These are phyloP conservation scores for Glarea lozoyensis DNA, from an alignment of 495 filamentous ascomycete genomes.

Conservation along the genomic window DNA sequence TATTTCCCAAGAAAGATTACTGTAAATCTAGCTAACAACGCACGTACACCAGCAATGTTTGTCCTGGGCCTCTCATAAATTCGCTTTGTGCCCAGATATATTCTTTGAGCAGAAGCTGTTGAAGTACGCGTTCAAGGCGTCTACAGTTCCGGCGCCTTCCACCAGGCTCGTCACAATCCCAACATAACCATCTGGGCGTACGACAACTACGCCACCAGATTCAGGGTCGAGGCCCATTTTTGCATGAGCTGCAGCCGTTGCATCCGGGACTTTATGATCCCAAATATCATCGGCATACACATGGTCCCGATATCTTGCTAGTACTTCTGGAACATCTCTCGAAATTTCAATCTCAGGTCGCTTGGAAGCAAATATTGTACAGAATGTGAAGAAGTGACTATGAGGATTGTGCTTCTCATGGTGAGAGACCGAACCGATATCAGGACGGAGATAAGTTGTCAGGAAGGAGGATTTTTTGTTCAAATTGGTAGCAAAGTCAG, in stretches of 20 bases:
- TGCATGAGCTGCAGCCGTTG: constrained; percentile 66
- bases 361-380: constrained; percentile 57
- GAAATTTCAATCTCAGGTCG: constrained; percentile 57
- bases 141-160: constrained; percentile 68
- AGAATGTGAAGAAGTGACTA: constrained; percentile 69
- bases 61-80: constrained; percentile 24
- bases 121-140: constrained; percentile 80
- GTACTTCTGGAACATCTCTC: constrained; percentile 52
- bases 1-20: too few species aligned
- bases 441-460: constrained; percentile 48
- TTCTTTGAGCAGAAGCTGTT: constrained; percentile 49
- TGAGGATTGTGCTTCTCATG: constrained; percentile 80
- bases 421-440: constrained; percentile 57
- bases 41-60: too few species aligned
- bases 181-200: constrained; percentile 80
- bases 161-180: constrained; percentile 62
- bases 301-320: constrained; percentile 70
- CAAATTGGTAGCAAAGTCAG: constrained; percentile 58
- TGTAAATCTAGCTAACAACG: too few species aligned
- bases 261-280: constrained; percentile 59
- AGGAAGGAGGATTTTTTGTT: constrained; percentile 61
- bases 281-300: constrained; percentile 81
- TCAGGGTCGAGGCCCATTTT: constrained; percentile 76
- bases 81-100: constrained; percentile 26
- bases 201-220: constrained; percentile 69